These are phyloP conservation scores for Avena atlantica DNA, from an alignment of 176 grass and related monocot species.

Conservation along the genomic window DNA sequence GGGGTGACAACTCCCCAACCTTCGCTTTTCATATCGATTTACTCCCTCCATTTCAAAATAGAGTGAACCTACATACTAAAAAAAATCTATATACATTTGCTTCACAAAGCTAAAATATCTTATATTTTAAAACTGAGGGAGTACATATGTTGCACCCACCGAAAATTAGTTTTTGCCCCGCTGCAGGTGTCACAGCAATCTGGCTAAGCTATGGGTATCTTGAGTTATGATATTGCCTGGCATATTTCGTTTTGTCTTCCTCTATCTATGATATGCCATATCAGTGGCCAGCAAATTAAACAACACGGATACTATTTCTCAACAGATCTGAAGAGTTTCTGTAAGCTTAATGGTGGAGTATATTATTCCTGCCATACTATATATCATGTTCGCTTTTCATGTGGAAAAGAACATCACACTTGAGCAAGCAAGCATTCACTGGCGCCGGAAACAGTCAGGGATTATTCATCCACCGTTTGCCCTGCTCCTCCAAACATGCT, in stretches of 20 bases:
- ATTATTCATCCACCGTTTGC: slow-evolving; percentile 19
- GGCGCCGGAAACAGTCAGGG: neutral
- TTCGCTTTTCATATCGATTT: too few species aligned
- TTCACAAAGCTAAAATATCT: too few species aligned
- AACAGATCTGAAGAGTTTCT: neutral
- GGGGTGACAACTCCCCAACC: too few species aligned
- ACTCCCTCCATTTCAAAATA: too few species aligned
- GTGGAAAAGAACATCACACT: slow-evolving; percentile 22
- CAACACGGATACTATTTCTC: neutral
- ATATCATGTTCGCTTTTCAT: neutral
- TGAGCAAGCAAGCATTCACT: slow-evolving; percentile 20
- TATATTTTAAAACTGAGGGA: too few species aligned
- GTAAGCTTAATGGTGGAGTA: neutral
- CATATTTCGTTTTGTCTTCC: neutral
- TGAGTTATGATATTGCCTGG: slow-evolving; percentile 1
- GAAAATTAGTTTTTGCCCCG: too few species aligned
- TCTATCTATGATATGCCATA: slow-evolving; percentile 2
- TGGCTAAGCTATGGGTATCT: too few species aligned
- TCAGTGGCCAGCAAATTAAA: slow-evolving; percentile 30
- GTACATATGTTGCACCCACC: too few species aligned
- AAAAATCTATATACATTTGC: too few species aligned
- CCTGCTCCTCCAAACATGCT: slow-evolving; percentile 42
- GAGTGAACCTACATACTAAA: too few species aligned
- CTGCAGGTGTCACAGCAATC: too few species aligned
- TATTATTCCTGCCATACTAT: neutral